Conservation (phyloP, 257 asterid genomes). For the Asclepias syriaca region DNA sequence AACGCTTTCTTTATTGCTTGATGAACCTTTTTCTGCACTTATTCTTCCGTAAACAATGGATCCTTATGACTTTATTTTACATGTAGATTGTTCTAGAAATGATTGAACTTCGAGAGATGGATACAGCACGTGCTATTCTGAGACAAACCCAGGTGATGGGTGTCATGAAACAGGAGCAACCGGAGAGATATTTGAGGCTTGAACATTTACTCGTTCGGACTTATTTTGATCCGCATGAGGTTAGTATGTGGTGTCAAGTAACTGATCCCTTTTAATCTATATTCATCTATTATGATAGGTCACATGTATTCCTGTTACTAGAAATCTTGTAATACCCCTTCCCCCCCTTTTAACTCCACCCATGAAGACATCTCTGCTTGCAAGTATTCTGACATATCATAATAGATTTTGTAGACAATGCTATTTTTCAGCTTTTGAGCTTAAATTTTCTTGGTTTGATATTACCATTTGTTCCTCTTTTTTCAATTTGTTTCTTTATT, state of each 20-base stretch:
- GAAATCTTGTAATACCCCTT: neutral
- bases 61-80: constrained; percentile 1
- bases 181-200: constrained; percentile 87
- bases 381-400: neutral
- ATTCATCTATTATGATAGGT: neutral
- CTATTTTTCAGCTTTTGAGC: neutral
- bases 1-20: neutral
- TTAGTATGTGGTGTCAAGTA: constrained; percentile 15
- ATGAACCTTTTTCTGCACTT: neutral
- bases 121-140: constrained; percentile 91
- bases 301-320: too few relatives aligned
- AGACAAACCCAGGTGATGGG: constrained; percentile 99
- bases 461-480: neutral
- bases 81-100: constrained; percentile 85
- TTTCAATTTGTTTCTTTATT: neutral
- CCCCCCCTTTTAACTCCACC: too few relatives aligned
- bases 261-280: neutral
- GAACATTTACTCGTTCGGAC: constrained; percentile 95
- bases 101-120: constrained; percentile 99
- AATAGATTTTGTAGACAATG: neutral
- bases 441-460: neutral
- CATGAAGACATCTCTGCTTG: neutral
- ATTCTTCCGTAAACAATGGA: neutral
- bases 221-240: constrained; percentile 95
- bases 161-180: constrained; percentile 95